Conservation (phyloP, 805 yeast species). For the Wickerhamomyces silvicola region DNA sequence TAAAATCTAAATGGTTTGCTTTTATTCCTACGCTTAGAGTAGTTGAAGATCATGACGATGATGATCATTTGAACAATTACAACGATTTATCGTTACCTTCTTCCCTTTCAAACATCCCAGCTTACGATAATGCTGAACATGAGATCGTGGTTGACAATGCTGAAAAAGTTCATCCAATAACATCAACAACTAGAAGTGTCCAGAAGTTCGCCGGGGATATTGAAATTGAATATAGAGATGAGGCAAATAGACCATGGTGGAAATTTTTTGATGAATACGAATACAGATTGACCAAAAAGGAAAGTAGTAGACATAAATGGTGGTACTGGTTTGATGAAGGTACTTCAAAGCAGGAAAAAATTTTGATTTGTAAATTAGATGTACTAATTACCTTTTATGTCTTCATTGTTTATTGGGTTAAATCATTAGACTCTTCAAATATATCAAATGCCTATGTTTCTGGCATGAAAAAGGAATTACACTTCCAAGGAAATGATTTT, state of each 20-base stretch:
- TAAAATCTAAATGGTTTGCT: no score
- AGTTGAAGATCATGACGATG: slow-evolving; percentile 18
- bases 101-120: no score
- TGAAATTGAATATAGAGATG: slow-evolving; percentile 39
- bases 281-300: slow-evolving; percentile 36
- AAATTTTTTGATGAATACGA: slow-evolving; percentile 57
- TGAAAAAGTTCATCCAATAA: slow-evolving; percentile 4
- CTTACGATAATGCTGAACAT: no score
- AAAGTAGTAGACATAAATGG: slow-evolving; percentile 36
- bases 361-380: slow-evolving; percentile 39
- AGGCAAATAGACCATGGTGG: slow-evolving; percentile 46
- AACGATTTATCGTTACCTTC: no score
- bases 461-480: slow-evolving; percentile 49
- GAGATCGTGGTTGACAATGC: neutral
- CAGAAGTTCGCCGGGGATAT: neutral
- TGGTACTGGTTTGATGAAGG: slow-evolving; percentile 47
- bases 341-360: slow-evolving; percentile 38
- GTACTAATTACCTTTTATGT: slow-evolving; percentile 46
- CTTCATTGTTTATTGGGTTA: slow-evolving; percentile 60
- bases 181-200: neutral
- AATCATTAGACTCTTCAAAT: slow-evolving; percentile 54
- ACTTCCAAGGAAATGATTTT: slow-evolving; percentile 54
- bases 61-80: no score
- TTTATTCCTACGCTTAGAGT: slow-evolving; percentile 2
- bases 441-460: slow-evolving; percentile 58